Evolutionary conservation across 441 rosid genomes (phyloP).

Genomic region (Erodium chrysanthum): DNA sequence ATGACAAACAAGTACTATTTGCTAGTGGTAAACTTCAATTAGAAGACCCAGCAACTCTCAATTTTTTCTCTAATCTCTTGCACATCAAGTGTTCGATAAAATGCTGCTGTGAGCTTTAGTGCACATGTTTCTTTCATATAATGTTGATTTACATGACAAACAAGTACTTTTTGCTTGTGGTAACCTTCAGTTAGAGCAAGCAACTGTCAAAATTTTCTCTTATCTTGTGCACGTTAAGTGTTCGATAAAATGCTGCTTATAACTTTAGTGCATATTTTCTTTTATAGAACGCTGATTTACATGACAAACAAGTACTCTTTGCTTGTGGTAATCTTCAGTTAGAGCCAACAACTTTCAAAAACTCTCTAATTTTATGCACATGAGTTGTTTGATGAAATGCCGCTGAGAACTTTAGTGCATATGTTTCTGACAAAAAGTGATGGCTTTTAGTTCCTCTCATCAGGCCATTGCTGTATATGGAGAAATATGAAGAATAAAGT

Average conservation of each 20-base stretch:
- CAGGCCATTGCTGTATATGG: constrained; percentile 3
- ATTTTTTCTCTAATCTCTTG: background rate
- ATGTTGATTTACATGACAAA: background rate
- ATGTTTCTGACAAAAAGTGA: constrained; percentile 28
- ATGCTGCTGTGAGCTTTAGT: constrained; percentile 17
- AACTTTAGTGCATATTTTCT: constrained; percentile 16
- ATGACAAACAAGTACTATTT: constrained; percentile 3
- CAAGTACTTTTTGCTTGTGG: constrained; percentile 10
- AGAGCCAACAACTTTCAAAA: background rate
- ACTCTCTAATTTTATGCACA: background rate
- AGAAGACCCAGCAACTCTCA: background rate
- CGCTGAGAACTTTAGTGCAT: constrained; percentile 17
- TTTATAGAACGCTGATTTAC: background rate
- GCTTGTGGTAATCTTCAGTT: constrained; percentile 1
- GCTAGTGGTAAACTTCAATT: background rate
- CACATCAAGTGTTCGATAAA: constrained; percentile 16
- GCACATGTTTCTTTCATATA: constrained; percentile 1
- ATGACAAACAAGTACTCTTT: constrained; percentile 5
- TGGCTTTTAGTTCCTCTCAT: constrained; percentile 17
- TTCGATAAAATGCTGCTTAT: constrained; percentile 16
- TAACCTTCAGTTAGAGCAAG: background rate
- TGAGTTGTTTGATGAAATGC: constrained; percentile 16
- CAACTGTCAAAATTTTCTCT: background rate
- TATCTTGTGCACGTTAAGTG: constrained; percentile 5
- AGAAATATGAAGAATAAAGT: constrained; percentile 21